Evolutionary conservation across 305 asterid species (phyloP), one percentile per base, ranked within the genome.

Genomic region (Lippia alba): DNA sequence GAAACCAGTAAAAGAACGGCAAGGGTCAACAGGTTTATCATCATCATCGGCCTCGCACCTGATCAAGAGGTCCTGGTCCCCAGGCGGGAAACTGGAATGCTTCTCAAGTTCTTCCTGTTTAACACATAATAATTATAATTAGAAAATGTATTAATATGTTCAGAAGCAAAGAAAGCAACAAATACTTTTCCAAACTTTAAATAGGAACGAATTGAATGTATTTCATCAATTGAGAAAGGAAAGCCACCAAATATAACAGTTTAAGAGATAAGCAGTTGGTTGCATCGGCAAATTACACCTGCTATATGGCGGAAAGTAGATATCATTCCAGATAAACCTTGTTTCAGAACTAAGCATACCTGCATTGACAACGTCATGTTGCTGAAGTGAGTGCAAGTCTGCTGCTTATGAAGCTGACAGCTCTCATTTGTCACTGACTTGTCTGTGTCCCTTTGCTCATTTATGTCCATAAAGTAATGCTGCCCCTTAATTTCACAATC

Each of bases 281-380:
- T n/a, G n/a, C n/a, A n/a, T n/a, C n/a, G n/a, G n/a, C n/a, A n/a
- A n/a, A n/a, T n/a, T n/a, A n/a, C n/a, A n/a, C n/a, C n/a, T n/a
- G n/a, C n/a, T n/a, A n/a, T n/a, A n/a, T n/a, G n/a, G n/a, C n/a
- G n/a, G n/a, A n/a, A n/a, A n/a, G n/a, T n/a, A n/a, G n/a, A n/a
- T n/a, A n/a, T n/a, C n/a, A n/a, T n/a, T n/a, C n/a, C n/a, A n/a
- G n/a, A n/a, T n/a, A n/a, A n/a, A n/a, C n/a, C n/a, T n/a, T n/a
- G n/a, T n/a, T n/a, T n/a, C n/a, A n/a, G n/a, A n/a, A n/a, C 34
- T 66, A 30, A 66, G 68, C 69, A 71, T 89, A 89, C 96, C 96
- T 83, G 83, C 72, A 82, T 19, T 10, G 89, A 85, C 64, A 86
- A 72, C 72, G 62, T 78, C 80, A 20, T 60, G 66, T 67, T 71